Base-by-base conservation (phyloP, 371 early-diverging fungal genomes). In the Haplosporangium sp. region DNA sequence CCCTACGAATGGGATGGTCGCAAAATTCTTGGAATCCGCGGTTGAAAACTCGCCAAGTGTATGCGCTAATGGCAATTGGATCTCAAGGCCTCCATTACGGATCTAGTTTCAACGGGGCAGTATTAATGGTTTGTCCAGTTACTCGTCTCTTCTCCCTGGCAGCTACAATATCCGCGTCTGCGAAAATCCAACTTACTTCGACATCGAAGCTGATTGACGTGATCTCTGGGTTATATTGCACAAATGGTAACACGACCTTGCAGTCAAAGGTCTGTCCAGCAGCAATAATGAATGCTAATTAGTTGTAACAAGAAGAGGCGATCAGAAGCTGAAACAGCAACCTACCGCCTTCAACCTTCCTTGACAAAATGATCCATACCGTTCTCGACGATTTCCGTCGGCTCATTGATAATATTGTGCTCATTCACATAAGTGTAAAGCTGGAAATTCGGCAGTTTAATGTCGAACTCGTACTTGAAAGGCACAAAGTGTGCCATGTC, bases 401-500 rank as follows among this genome's bases (percentile, higher is more conserved):
- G 91, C 72, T 93, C 92, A 65, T 91, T 89, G 63, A 95, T 94
- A 10, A 96, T 89, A 80, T 96, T 95, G 62, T 90, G 86, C 56
- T 93, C 93, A 65, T 96, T 96, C 18, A 91, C 88, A 74, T 91
- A 94, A 7, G 94, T 83, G 61, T 83, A 86, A 7, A 94, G 65
- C 29, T 82, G 77, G 21, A 90, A 85, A 37, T 91, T 83, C 5
- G 84, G 82, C 11, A 93, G 63, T 3, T 75, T 71, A 29, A 91
- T 73, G 20, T 85, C 80, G 53, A 93, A 69, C 14, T 74, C 70
- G 73, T 95, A 95, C 11, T 83, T 84, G 52, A 89, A 87, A 2
- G 95, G 95, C 43, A 91, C 86, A 77, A 94, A 94, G 65, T 90
- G 86, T 0, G 88, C 79, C 51, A 89, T 73, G 38, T 90, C 89